Conservation (phyloP, 2,329 filamentous ascomycete species). For the Penicillium sp. region DNA sequence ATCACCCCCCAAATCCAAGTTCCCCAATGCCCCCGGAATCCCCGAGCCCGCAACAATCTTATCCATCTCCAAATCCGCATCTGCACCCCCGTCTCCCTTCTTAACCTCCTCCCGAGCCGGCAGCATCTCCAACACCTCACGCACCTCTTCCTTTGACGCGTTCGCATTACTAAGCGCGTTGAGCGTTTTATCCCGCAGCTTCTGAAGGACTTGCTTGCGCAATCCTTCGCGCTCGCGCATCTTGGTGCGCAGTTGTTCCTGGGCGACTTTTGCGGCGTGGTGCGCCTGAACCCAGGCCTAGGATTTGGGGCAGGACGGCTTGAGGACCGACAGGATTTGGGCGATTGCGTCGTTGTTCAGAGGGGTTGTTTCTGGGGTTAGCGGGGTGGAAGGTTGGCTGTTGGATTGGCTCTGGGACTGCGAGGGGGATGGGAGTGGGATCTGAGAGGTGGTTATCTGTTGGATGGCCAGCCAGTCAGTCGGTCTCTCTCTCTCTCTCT, state of each 20-base stretch:
- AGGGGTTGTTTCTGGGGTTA: background rate
- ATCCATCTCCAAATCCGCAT: background rate
- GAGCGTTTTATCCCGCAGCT: constrained; percentile 15
- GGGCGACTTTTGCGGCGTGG: constrained; percentile 14
- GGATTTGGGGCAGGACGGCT: constrained; percentile 25
- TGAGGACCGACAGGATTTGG: constrained; percentile 24
- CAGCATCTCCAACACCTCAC: background rate
- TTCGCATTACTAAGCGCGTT: constrained; percentile 1
- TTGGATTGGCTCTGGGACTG: background rate
- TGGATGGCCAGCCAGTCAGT: background rate
- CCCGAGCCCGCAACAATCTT: background rate
- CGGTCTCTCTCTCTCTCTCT: background rate
- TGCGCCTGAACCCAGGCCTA: constrained; percentile 28
- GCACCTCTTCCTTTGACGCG: constrained; percentile 15
- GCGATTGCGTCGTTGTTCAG: constrained; percentile 25
- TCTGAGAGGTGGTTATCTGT: background rate
- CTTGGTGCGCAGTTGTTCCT: constrained; percentile 10
- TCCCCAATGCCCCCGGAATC: background rate
- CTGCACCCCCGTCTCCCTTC: background rate
- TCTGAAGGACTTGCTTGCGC: constrained; percentile 16
- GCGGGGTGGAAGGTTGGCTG: background rate
- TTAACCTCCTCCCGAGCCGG: background rate
- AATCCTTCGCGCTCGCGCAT: constrained; percentile 16
- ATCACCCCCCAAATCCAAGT: background rate
- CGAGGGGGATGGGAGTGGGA: too few relatives aligned